These are phyloP conservation scores for Aspergillus panamensis DNA, from an alignment of 495 filamentous ascomycete species.

Conservation along the genomic window DNA sequence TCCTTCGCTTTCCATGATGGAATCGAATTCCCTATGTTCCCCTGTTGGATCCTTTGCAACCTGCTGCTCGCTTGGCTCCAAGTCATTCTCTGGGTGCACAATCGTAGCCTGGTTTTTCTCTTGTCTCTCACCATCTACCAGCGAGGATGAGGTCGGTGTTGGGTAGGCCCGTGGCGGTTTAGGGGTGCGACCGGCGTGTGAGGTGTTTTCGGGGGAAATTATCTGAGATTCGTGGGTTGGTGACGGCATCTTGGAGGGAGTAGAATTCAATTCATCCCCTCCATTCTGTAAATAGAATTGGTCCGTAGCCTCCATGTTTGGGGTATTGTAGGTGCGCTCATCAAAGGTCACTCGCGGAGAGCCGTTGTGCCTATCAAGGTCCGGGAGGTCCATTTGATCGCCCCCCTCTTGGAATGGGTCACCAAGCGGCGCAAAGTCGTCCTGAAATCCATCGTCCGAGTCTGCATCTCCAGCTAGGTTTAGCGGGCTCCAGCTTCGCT, in stretches of 20 bases:
- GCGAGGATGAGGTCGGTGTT: conserved; percentile 42
- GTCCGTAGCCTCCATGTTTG: conserved; percentile 31
- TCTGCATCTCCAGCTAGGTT: conserved; percentile 25
- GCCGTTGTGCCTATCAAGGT: conserved; percentile 13
- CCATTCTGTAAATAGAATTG: conserved; percentile 29
- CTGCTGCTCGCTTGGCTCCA: conserved; percentile 10
- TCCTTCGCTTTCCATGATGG: conserved; percentile 57
- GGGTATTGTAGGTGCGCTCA: conserved; percentile 28
- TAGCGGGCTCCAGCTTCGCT: conserved; percentile 26
- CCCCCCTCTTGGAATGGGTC: conserved; percentile 28
- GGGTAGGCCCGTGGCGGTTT: conserved; percentile 36
- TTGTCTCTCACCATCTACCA: conserved; percentile 36
- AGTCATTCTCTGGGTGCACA: neutral
- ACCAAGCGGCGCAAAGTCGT: conserved; percentile 10
- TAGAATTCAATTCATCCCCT: conserved; percentile 35
- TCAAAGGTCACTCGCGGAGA: conserved; percentile 10
- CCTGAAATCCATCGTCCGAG: conserved; percentile 24
- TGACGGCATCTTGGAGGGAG: conserved; percentile 43
- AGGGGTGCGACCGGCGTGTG: conserved; percentile 31
- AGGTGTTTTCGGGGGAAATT: conserved; percentile 32
- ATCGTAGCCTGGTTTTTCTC: conserved; percentile 11
- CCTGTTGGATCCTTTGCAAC: conserved; percentile 36
- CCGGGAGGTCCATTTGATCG: conserved; percentile 14
- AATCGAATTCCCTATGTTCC: conserved; percentile 49
- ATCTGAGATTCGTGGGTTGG: conserved; percentile 28